Evolutionary conservation across 176 grass and related monocot genomes (phyloP), one percentile per base, ranked within the genome.

Genomic region (Alloteropsis semialata): DNA sequence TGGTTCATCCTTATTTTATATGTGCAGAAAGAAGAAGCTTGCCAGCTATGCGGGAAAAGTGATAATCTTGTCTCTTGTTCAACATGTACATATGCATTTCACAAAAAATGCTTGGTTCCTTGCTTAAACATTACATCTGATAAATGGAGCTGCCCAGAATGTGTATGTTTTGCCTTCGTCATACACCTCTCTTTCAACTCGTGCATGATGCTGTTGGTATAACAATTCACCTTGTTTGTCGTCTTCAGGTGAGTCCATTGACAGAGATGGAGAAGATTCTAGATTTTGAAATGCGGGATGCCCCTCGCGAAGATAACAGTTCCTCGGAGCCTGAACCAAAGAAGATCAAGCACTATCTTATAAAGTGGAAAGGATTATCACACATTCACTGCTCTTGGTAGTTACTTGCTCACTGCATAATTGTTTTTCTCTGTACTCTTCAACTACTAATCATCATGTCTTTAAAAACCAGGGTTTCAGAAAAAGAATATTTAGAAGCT

Each of bases 341-440:
- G 69, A 87, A 89, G 49, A 85, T 42, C 45, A 93, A 88, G 44
- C 87, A 80, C 80, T 99, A 99, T 85, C 91, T 99, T 74, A 94
- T 99, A 53, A 99, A 99, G 75, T 99, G 97, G 97, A 99, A 99
- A 79, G 97, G 97, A 81, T 77, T 99, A 62, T 96, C 97, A 45
- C 37, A 92, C 80, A 87, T 99, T 78, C 97, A 99, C 53, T 99
- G 93, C 80, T 85, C 83, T 80, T 99, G 97, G 97, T 99, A 94
- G 22, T 88, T 85, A 45, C 65, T 42, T 46, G 34, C 28, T 69
- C 77, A 30, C 14, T 62, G 2, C 25, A 71, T 49, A 75, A 64
- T 74, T 54, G 16, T 81, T 68, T 82, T 86, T 54, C 58, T 82
- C 46, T 66, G 29, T 55, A 65, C 55, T 30, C 64, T 45, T 89